Base-by-base conservation (phyloP, 164 flowering plant genomes). In the Cinnamomum chago region DNA sequence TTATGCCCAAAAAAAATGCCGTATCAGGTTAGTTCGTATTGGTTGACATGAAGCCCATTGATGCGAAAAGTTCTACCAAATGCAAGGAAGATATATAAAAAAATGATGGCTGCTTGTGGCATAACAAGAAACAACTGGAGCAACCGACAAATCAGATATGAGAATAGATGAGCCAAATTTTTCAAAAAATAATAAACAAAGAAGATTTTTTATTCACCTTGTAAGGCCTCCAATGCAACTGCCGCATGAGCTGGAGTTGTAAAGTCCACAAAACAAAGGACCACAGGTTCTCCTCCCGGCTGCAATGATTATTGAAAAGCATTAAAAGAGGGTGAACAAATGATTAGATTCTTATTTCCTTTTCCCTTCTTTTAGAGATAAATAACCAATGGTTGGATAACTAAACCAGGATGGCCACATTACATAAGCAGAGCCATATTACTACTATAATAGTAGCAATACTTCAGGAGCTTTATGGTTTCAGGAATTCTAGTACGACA, bases 201-300 rank as follows among this genome's bases (percentile, higher is more conserved):
- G 23, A 15, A 9, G 75, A 74, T 67, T 62, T 47, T 50, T 65
- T 76, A 68, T 85, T 86, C 77, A 95, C 98, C 98, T 89, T 92
- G 97, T 80, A 95, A 84, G 24, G 97, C 96, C 76, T 87, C 90
- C 90, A 88, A 77, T 6, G 99, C 94, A 62, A 92, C 87, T 13
- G 97, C 93, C 35, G 99, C 97, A 84, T 88, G 89, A 14, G 89
- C 88, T 50, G 99, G 89, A 77, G 81, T 89, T 28, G 74, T 74
- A 81, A 95, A 93, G 82, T 93, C 97, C 75, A 93, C 97, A 88
- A 95, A 95, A 83, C 98, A 90, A 50, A 95, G 90, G 58, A 93
- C 86, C 67, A 93, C 74, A 5, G 94, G 92, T 69, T 90, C 95
- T 70, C 95, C 94, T n/a, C 97, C 97, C 76, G 88, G 78, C 97